A percentile compares a stretch with the other conserved stretches of the same genome.
Evolutionary conservation across 768 basidiomycete genomes (phyloP).

Genomic region (Agaricus sinodeliciosus): DNA sequence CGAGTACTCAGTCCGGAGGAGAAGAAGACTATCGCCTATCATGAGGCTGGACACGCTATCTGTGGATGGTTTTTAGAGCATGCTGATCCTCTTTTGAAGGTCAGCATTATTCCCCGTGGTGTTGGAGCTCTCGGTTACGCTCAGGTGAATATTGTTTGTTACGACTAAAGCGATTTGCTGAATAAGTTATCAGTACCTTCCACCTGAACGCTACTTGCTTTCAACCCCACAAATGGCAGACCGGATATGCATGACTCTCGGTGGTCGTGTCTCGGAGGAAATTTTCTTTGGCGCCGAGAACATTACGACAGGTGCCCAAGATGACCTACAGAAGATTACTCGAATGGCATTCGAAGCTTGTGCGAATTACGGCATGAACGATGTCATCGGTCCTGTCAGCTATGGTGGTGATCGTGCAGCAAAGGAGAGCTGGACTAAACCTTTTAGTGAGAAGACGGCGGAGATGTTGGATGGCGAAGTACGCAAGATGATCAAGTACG

Average conservation of each 20-base stretch:
- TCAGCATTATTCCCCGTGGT: constrained; percentile 96
- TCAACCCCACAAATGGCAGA: constrained; percentile 93
- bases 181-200: constrained; percentile 62
- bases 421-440: constrained; percentile 90
- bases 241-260: constrained; percentile 97
- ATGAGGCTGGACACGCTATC: constrained; percentile 98
- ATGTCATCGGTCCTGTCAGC: constrained; percentile 89
- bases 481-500: constrained; percentile 82
- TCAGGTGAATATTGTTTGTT: constrained; percentile 46
- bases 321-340: constrained; percentile 97
- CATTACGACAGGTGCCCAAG: constrained; percentile 97
- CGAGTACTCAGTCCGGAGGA: constrained; percentile 89
- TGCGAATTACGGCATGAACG: constrained; percentile 96
- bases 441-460: constrained; percentile 96
- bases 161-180: constrained; percentile 4
- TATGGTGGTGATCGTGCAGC: constrained; percentile 86
- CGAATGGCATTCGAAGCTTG: constrained; percentile 96
- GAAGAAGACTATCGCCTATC: constrained; percentile 98
- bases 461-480: constrained; percentile 90
- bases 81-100: constrained; percentile 94
- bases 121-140: constrained; percentile 95
- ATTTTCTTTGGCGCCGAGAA: constrained; percentile 91
- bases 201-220: constrained; percentile 91
- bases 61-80: constrained; percentile 99
- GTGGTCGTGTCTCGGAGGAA: constrained; percentile 96